A percentile compares a stretch with the other conserved stretches of the same genome.
These are phyloP conservation scores for Neonectria sp. DNA, from an alignment of 2,329 filamentous ascomycete genomes.

Conservation along the genomic window DNA sequence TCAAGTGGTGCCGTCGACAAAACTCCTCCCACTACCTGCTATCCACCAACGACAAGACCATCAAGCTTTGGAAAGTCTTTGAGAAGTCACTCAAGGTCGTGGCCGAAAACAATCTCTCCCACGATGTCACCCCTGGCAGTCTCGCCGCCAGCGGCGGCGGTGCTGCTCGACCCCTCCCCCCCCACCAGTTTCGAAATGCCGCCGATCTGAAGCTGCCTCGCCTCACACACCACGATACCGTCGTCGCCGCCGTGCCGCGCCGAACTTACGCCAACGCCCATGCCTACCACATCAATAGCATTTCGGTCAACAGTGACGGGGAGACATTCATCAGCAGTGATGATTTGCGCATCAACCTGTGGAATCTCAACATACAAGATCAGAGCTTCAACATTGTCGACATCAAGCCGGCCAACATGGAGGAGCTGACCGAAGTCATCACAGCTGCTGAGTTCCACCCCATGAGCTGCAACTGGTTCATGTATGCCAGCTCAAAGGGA, in stretches of 20 bases:
- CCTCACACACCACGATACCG: conserved; percentile 97
- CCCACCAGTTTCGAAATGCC: conserved; percentile 83
- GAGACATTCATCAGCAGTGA: conserved; percentile 99
- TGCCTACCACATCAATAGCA: conserved; percentile 99
- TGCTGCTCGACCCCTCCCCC: conserved; percentile 77
- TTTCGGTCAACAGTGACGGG: conserved; percentile 99
- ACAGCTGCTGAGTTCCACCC: conserved; percentile 98
- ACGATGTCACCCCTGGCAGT: conserved; percentile 87
- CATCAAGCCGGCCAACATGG: conserved; percentile 99
- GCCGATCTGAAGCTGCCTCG: conserved; percentile 93
- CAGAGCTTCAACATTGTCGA: conserved; percentile 99
- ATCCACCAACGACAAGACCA: conserved; percentile 99
- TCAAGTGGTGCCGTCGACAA: conserved; percentile 99
- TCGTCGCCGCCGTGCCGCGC: conserved; percentile 95
- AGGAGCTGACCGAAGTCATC: conserved; percentile 98
- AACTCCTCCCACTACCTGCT: conserved; percentile 98
- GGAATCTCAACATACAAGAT: conserved; percentile 99
- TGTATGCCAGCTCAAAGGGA: conserved; percentile 99
- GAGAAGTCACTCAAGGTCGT: conserved; percentile 99
- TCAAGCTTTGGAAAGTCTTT: conserved; percentile 99
- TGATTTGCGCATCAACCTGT: conserved; percentile 96
- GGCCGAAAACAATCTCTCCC: conserved; percentile 97
- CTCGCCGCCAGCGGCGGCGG: conserved; percentile 84
- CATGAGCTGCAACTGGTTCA: conserved; percentile 98
- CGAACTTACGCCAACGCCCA: conserved; percentile 98